Conservation (phyloP, 306 rosid genomes). For the Cucumis sativus region Cucumber_9930_V3 NC_026657.2:10789501-10790000, state of each 20-base stretch:
- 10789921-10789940: too few species aligned
- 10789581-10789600: slow-evolving; percentile 50
- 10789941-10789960: too few species aligned
- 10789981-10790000: too few species aligned
- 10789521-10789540: not conserved
- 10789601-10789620: slow-evolving; percentile 30
- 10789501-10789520: slow-evolving; percentile 26
- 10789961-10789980: too few species aligned
- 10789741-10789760: not conserved
- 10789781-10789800: not conserved
- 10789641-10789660: slow-evolving; percentile 76
- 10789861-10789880: not conserved
- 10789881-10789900: not conserved
- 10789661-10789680: slow-evolving; percentile 43
- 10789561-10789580: not conserved
- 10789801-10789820: not conserved
- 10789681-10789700: not conserved
- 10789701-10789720: not conserved
- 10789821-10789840: not conserved
- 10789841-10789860: not conserved
- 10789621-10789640: slow-evolving; percentile 93
- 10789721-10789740: not conserved
- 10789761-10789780: not conserved
- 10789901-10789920: too few species aligned
- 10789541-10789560: not conserved